Percentiles rank a stretch among this genome's conserved stretches.
phyloP scores from a whole-genome alignment of 768 basidiomycete species.

The Chiua virens region DNA sequence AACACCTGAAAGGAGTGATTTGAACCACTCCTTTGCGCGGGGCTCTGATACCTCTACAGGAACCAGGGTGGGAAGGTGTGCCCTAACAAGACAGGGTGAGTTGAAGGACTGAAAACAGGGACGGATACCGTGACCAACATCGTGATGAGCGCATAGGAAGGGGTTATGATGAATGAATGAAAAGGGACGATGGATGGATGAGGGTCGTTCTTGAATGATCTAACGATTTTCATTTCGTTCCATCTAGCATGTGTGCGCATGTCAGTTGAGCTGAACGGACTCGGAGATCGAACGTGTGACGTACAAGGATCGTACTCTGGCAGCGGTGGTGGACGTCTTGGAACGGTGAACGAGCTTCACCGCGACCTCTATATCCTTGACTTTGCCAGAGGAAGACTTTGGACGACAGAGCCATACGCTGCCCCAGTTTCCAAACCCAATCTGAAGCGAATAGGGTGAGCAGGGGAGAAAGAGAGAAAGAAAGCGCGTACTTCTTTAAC shows the following conservation, averaged over 20 bases:
- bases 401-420: constrained; percentile 81
- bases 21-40: constrained; percentile 81
- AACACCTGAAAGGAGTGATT: constrained; percentile 75
- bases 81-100: constrained; percentile 49
- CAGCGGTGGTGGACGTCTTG: constrained; percentile 81
- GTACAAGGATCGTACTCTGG: constrained; percentile 85
- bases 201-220: constrained; percentile 76
- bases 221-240: constrained; percentile 98
- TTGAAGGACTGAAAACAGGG: neutral
- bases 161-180: constrained; percentile 91
- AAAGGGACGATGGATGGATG: constrained; percentile 94
- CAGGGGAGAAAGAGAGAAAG: neutral
- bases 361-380: constrained; percentile 62
- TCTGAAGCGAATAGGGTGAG: constrained; percentile 41
- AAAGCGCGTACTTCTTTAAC: constrained; percentile 61
- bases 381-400: constrained; percentile 46
- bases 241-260: constrained; percentile 49
- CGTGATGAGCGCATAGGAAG: constrained; percentile 87
- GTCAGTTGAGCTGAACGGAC: constrained; percentile 3
- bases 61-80: constrained; percentile 80
- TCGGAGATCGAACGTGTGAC: constrained; percentile 27
- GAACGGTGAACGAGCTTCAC: constrained; percentile 90
- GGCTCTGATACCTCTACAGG: constrained; percentile 85
- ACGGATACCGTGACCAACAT: constrained; percentile 69
- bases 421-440: constrained; percentile 93